A percentile compares a stretch with the other conserved stretches of the same genome.
Conservation (phyloP, 345 rosid species). For the Orychophragmus violaceus region DNA sequence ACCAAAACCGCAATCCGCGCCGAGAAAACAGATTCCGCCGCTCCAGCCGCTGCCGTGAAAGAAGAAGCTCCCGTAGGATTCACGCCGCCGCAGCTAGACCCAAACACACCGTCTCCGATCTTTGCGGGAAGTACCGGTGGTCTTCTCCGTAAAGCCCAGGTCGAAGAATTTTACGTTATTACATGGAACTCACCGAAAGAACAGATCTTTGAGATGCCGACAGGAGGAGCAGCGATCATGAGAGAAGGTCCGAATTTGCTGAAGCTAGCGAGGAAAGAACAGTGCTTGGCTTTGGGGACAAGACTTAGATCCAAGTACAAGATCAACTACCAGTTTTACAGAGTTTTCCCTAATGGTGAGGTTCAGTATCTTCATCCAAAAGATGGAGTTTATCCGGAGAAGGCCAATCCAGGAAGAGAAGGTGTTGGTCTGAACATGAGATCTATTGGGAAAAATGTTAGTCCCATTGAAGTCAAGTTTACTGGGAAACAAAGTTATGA, state of each 20-base stretch:
- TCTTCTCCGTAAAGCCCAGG: constrained; percentile 69
- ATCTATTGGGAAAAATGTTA: constrained; percentile 82
- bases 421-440: constrained; percentile 81
- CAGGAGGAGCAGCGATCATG: constrained; percentile 94
- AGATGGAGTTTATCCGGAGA: constrained; percentile 93
- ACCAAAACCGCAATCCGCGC: constrained; percentile 32
- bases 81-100: constrained; percentile 79
- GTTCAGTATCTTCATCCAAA: constrained; percentile 93
- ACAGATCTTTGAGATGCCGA: constrained; percentile 95
- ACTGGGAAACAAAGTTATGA: constrained; percentile 91
- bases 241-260: constrained; percentile 89
- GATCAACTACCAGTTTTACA: constrained; percentile 85
- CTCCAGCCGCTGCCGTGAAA: constrained; percentile 28
- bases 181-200: constrained; percentile 94
- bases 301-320: constrained; percentile 92
- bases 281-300: constrained; percentile 87
- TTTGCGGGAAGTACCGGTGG: constrained; percentile 91
- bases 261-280: constrained; percentile 93
- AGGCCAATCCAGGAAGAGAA: constrained; percentile 76
- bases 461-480: constrained; percentile 88
- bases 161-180: constrained; percentile 88
- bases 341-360: constrained; percentile 88
- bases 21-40: constrained; percentile 38
- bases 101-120: constrained; percentile 84
- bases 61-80: constrained; percentile 71